These are phyloP conservation scores for Xylariaceae sp. DNA, from an alignment of 2,329 filamentous ascomycete genomes.

Conservation along the genomic window DNA sequence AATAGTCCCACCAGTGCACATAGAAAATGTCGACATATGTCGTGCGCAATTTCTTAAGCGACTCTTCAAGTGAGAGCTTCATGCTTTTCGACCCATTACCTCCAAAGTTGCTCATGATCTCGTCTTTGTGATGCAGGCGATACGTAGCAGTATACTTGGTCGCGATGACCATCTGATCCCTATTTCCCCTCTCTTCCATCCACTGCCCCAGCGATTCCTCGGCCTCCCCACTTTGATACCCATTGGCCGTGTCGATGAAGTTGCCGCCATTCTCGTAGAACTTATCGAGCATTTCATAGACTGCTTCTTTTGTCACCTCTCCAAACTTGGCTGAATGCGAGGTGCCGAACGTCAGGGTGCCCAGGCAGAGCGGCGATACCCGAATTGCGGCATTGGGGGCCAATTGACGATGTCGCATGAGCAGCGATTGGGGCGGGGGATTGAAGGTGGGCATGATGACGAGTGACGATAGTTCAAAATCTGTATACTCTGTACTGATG, in stretches of 20 bases:
- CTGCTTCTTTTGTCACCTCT: slow-evolving; percentile 48
- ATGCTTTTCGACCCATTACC: not conserved
- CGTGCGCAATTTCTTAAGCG: not conserved
- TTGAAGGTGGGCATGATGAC: not conserved
- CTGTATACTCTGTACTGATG: no score
- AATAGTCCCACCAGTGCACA: slow-evolving; percentile 18
- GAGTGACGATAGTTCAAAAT: no score
- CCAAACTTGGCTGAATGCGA: slow-evolving; percentile 41
- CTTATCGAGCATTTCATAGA: slow-evolving; percentile 53
- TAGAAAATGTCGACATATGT: slow-evolving; percentile 1
- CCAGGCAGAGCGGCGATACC: slow-evolving; percentile 45
- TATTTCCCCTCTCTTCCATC: slow-evolving; percentile 43
- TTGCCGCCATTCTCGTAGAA: slow-evolving; percentile 57
- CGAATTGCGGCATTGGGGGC: slow-evolving; percentile 46
- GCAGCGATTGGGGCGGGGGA: not conserved
- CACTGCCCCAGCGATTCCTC: slow-evolving; percentile 55
- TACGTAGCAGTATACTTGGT: slow-evolving; percentile 43
- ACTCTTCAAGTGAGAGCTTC: not conserved
- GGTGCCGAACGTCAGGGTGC: slow-evolving; percentile 47
- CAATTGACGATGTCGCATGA: slow-evolving; percentile 24
- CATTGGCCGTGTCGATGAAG: slow-evolving; percentile 61
- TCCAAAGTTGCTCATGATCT: slow-evolving; percentile 8
- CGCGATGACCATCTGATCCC: slow-evolving; percentile 50
- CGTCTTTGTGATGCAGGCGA: slow-evolving; percentile 7
- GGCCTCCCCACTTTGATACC: slow-evolving; percentile 54